A percentile compares a stretch with the other conserved stretches of the same genome.
Conservation (phyloP, 2,329 filamentous ascomycete genomes). For the Aotearoamyces nothofagi region DNA sequence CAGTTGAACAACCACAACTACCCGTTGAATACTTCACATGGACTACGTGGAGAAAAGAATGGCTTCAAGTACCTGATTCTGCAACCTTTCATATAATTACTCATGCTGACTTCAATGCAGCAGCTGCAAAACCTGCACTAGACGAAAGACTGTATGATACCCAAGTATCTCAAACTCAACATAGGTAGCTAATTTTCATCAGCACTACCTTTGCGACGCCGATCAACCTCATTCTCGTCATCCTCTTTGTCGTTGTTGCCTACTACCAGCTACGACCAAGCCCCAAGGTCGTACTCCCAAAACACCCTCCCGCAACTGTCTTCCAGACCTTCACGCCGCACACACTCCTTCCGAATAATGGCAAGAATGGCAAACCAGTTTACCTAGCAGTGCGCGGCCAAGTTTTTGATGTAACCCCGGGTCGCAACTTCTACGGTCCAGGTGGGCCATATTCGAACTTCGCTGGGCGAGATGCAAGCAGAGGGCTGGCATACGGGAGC, state of each 20-base stretch:
- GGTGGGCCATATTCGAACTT: constrained; percentile 95
- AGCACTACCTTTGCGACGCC: constrained; percentile 34
- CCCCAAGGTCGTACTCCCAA: constrained; percentile 30
- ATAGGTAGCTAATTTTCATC: constrained; percentile 3
- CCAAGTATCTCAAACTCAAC: constrained; percentile 1
- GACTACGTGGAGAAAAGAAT: too few relatives aligned
- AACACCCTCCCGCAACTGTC: constrained; percentile 39
- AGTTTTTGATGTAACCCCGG: constrained; percentile 79
- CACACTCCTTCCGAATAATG: constrained; percentile 77
- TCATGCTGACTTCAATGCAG: too few relatives aligned
- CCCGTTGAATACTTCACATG: too few relatives aligned
- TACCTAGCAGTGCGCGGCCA: constrained; percentile 84
- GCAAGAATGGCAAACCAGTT: constrained; percentile 56
- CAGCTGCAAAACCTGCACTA: constrained; percentile 17
- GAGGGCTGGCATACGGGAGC: constrained; percentile 78
- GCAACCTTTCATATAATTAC: too few relatives aligned
- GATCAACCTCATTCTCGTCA: constrained; percentile 45
- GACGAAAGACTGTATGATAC: constrained; percentile 7
- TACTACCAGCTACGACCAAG: constrained; percentile 38
- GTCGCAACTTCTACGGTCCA: constrained; percentile 90
- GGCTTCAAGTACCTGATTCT: too few relatives aligned
- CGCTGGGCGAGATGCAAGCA: constrained; percentile 77
- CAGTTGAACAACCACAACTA: not conserved
- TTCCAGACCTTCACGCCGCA: constrained; percentile 60
- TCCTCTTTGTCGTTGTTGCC: constrained; percentile 38